Percentiles rank a stretch among this genome's conserved stretches.
These are phyloP conservation scores for Kluyveromyces lactis DNA, from an alignment of 805 yeast species.

Conservation along the genomic window DNA sequence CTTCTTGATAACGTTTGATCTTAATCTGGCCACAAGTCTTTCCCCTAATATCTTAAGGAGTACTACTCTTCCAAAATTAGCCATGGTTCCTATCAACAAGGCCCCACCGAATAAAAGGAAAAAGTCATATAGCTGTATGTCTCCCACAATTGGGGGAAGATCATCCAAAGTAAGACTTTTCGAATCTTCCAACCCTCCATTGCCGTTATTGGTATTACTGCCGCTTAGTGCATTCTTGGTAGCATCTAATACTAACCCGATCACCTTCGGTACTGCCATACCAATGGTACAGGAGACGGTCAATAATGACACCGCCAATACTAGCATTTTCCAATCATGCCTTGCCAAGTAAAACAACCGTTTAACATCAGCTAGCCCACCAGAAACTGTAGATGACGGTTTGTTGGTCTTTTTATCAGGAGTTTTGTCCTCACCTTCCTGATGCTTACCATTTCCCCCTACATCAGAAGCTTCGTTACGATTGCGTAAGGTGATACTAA, in stretches of 20 bases:
- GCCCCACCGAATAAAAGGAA: slow-evolving; percentile 48
- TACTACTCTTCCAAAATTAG: slow-evolving; percentile 67
- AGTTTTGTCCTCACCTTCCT: not conserved
- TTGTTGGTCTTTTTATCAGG: not conserved
- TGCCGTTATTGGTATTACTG: slow-evolving; percentile 12
- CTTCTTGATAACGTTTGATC: slow-evolving; percentile 68
- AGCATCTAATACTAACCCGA: slow-evolving; percentile 48
- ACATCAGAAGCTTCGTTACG: not conserved
- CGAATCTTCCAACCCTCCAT: slow-evolving; percentile 11
- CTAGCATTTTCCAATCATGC: slow-evolving; percentile 37
- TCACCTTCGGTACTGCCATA: slow-evolving; percentile 47
- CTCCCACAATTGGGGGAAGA: slow-evolving; percentile 34
- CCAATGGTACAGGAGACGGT: slow-evolving; percentile 41
- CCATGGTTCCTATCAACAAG: slow-evolving; percentile 56
- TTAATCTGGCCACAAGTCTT: slow-evolving; percentile 71
- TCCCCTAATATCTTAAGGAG: slow-evolving; percentile 59
- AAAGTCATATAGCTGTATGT: slow-evolving; percentile 53
- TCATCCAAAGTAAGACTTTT: slow-evolving; percentile 23
- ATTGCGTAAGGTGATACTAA: not conserved
- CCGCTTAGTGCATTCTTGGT: slow-evolving; percentile 28
- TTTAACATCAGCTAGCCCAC: slow-evolving; percentile 30
- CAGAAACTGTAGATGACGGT: not conserved
- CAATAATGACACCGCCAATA: slow-evolving; percentile 36
- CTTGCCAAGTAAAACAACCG: slow-evolving; percentile 37
- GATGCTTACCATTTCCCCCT: not conserved